Conservation (phyloP, 2,329 filamentous ascomycete species). For the Trichoderma brevicompactum region DNA sequence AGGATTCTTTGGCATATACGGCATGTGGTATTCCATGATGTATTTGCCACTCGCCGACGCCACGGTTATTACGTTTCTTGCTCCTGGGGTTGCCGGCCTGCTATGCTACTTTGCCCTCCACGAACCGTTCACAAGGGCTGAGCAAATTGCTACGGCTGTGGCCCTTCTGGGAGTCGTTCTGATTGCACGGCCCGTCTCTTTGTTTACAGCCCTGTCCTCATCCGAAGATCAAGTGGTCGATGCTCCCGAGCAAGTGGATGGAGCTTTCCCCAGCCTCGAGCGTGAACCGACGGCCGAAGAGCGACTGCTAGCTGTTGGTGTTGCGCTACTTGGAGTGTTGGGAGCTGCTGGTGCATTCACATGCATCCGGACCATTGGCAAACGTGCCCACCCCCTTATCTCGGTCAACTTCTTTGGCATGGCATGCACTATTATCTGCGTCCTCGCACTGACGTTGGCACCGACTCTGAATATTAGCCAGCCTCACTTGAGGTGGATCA, state of each 20-base stretch:
- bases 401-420: constrained; percentile 82
- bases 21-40: constrained; percentile 68
- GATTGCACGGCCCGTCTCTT: constrained; percentile 72
- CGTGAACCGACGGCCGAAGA: constrained; percentile 61
- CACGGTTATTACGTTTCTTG: constrained; percentile 86
- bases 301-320: constrained; percentile 69
- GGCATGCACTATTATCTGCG: constrained; percentile 70
- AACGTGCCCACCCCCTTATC: constrained; percentile 78
- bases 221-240: constrained; percentile 33
- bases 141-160: constrained; percentile 75
- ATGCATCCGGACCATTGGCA: constrained; percentile 77
- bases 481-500: constrained; percentile 50
- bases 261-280: constrained; percentile 39
- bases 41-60: constrained; percentile 87
- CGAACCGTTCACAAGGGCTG: constrained; percentile 77
- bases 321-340: constrained; percentile 76
- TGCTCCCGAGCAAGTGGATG: constrained; percentile 13
- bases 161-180: constrained; percentile 80
- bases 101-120: constrained; percentile 74
- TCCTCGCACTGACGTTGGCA: constrained; percentile 60
- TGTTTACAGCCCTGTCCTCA: constrained; percentile 48
- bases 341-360: constrained; percentile 77
- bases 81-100: constrained; percentile 78
- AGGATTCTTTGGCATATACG: constrained; percentile 80
- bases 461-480: constrained; percentile 52